A percentile compares a stretch with the other conserved stretches of the same genome.
Evolutionary conservation across 106 monocot genomes (phyloP).

Genomic region (Dendrobium officinale): DNA sequence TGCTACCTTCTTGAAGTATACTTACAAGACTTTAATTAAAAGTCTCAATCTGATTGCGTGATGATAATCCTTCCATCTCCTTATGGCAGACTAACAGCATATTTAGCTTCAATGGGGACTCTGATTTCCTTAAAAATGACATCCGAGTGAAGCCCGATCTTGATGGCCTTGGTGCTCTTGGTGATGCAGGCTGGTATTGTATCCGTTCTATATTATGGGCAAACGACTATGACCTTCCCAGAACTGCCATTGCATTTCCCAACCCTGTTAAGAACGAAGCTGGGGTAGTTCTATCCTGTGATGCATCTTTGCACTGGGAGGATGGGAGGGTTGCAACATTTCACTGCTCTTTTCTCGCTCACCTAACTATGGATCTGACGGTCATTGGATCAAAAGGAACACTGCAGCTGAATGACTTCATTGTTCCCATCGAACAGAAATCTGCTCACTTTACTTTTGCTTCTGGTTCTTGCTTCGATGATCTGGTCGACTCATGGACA

Average conservation of each 20-base stretch:
- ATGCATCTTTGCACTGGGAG: conserved; percentile 47
- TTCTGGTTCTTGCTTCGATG: conserved; percentile 30
- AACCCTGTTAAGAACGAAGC: conserved; percentile 33
- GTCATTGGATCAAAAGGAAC: conserved; percentile 55
- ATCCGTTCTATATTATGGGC: conserved; percentile 67
- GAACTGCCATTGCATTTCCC: conserved; percentile 37
- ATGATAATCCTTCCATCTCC: background rate
- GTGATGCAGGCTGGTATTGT: conserved; percentile 86
- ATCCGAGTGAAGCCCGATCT: conserved; percentile 86
- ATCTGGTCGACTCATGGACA: conserved; percentile 41
- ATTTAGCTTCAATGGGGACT: conserved; percentile 27
- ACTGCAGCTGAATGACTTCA: conserved; percentile 40
- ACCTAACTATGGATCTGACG: conserved; percentile 49
- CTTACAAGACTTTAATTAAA: too few species aligned
- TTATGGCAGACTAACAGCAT: conserved; percentile 41
- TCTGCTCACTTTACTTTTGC: conserved; percentile 32
- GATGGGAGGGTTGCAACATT: conserved; percentile 60
- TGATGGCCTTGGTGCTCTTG: conserved; percentile 70
- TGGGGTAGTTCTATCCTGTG: conserved; percentile 56
- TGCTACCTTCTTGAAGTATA: too few species aligned
- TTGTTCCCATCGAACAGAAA: conserved; percentile 55
- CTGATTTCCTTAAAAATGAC: conserved; percentile 61
- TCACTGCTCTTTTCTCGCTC: conserved; percentile 55
- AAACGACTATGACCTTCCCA: conserved; percentile 48
- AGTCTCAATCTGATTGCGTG: too few species aligned